Conservation (phyloP, 305 asterid species). For the Fraxinus nigra region DNA sequence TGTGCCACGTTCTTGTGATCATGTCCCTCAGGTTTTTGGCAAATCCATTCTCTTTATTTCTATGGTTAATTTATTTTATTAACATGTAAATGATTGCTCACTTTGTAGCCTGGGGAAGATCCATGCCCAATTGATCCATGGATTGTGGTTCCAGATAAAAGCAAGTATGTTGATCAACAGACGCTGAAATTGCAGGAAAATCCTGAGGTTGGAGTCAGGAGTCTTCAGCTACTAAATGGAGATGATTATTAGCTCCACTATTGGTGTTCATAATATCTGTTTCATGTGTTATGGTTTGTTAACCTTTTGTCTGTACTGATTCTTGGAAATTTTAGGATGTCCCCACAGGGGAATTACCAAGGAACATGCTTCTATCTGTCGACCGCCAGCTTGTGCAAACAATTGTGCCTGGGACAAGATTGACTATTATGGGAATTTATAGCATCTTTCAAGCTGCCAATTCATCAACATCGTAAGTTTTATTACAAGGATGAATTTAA, state of each 20-base stretch:
- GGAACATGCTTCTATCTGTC: constrained; percentile 87
- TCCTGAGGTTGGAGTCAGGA: constrained; percentile 68
- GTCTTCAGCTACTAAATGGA: constrained; percentile 2
- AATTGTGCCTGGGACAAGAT: constrained; percentile 97
- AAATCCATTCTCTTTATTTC: background rate
- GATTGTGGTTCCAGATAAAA: constrained; percentile 86
- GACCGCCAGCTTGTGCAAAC: constrained; percentile 99
- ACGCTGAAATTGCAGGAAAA: constrained; percentile 91
- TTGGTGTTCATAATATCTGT: background rate
- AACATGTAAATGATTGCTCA: constrained; percentile 4
- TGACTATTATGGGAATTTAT: constrained; percentile 92
- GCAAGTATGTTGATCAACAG: constrained; percentile 96
- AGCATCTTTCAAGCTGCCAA: constrained; percentile 93
- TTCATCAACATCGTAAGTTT: constrained; percentile 73
- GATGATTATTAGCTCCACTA: background rate
- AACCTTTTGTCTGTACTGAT: background rate
- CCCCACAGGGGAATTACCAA: constrained; percentile 97
- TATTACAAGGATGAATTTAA: constrained; percentile 6
- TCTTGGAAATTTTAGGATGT: constrained; percentile 63
- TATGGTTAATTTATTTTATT: background rate
- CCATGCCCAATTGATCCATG: constrained; percentile 93
- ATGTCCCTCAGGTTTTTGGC: constrained; percentile 63
- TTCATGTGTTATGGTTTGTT: constrained; percentile 15
- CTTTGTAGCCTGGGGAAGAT: constrained; percentile 74
- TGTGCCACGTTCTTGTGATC: constrained; percentile 94